A percentile compares a stretch with the other conserved stretches of the same genome.
Conservation (phyloP, 495 filamentous ascomycete genomes). For the Arthonia radiata region DNA sequence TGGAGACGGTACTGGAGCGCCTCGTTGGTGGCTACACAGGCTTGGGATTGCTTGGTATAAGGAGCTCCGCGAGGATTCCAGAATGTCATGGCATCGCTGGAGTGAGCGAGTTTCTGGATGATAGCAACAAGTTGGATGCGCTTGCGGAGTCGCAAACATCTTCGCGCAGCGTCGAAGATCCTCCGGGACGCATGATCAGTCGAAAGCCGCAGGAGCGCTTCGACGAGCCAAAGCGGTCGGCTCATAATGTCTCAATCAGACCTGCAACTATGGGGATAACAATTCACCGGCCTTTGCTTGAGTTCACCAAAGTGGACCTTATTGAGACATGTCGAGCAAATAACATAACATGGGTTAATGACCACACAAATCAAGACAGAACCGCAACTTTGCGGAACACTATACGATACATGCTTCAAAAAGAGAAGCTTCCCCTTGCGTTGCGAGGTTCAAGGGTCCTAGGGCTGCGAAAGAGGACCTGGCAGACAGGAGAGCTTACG, state of each 20-base stretch:
- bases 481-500: too few species aligned
- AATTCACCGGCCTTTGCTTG: constrained; percentile 51
- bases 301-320: constrained; percentile 44
- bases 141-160: too few species aligned
- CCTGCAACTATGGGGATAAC: constrained; percentile 44
- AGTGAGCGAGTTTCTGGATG: constrained; percentile 31
- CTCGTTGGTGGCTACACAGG: constrained; percentile 33
- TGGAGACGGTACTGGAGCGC: constrained; percentile 66
- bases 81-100: constrained; percentile 58
- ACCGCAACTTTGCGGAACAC: constrained; percentile 62
- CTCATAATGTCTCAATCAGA: too few species aligned
- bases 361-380: constrained; percentile 59
- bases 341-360: constrained; percentile 50
- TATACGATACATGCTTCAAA: constrained; percentile 36
- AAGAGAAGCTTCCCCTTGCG: constrained; percentile 38
- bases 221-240: too few species aligned
- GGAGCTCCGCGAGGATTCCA: constrained; percentile 37
- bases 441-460: too few species aligned
- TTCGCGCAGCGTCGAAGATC: too few species aligned
- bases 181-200: background rate
- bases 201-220: too few species aligned
- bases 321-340: constrained; percentile 44
- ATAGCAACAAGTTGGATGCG: background rate
- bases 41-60: constrained; percentile 49
- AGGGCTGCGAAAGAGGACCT: too few species aligned